These are phyloP conservation scores for Paecilomyces variotii DNA, from an alignment of 2,329 filamentous ascomycete genomes.

Conservation along the genomic window DNA sequence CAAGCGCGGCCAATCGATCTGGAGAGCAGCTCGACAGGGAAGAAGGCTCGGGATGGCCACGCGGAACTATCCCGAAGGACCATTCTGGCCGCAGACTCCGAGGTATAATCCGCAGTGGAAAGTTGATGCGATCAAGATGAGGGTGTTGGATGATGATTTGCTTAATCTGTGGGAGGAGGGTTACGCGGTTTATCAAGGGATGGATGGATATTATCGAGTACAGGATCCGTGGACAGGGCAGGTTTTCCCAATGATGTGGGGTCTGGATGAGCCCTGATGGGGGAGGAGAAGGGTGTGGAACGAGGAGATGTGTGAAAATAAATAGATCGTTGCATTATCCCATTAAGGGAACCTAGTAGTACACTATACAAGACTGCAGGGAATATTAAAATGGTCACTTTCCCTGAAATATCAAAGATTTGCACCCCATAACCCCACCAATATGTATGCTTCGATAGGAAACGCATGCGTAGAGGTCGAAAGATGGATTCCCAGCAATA, in stretches of 20 bases:
- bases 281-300: background rate
- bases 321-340: background rate
- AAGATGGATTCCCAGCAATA: background rate
- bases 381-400: background rate
- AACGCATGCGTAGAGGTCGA: background rate
- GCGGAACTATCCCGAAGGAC: constrained; percentile 5
- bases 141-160: background rate
- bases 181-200: background rate
- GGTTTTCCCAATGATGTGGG: background rate
- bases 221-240: background rate
- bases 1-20: background rate
- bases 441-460: background rate
- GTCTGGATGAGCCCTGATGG: background rate
- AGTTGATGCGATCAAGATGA: background rate
- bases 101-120: background rate
- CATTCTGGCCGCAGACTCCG: constrained; percentile 8
- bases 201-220: background rate
- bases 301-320: background rate
- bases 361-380: background rate
- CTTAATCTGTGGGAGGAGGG: background rate
- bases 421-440: background rate
- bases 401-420: background rate
- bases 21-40: background rate
- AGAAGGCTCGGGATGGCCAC: background rate
- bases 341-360: background rate